Evolutionary conservation across 805 yeast species (phyloP).

Genomic region (Candida ovalis): DNA sequence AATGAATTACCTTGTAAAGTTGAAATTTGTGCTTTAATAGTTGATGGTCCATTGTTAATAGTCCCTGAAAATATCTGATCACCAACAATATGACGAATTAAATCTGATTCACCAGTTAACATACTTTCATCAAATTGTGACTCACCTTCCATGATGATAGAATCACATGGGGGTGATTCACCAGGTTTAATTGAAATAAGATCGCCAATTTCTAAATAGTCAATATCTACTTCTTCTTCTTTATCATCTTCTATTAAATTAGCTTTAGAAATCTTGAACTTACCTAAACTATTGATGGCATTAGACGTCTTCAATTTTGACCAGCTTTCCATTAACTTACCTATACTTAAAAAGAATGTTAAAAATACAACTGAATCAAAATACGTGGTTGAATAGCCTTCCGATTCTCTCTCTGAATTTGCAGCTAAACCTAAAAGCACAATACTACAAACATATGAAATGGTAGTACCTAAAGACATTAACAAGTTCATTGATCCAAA

Average conservation of each 20-base stretch:
- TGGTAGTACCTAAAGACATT: slow-evolving; percentile 69
- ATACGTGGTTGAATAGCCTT: slow-evolving; percentile 58
- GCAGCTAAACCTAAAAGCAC: slow-evolving; percentile 49
- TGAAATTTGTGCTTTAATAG: slow-evolving; percentile 51
- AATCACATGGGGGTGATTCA: slow-evolving; percentile 58
- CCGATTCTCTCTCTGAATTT: slow-evolving; percentile 17
- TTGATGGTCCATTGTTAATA: slow-evolving; percentile 53
- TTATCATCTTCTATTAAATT: slow-evolving; percentile 34
- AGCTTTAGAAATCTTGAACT: slow-evolving; percentile 48
- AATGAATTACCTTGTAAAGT: slow-evolving; percentile 62
- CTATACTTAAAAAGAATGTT: slow-evolving; percentile 67
- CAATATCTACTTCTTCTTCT: slow-evolving; percentile 32
- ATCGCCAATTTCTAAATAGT: slow-evolving; percentile 50
- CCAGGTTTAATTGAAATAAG: slow-evolving; percentile 46
- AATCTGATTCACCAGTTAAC: slow-evolving; percentile 57
- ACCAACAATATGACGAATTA: slow-evolving; percentile 54
- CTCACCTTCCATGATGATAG: slow-evolving; percentile 44
- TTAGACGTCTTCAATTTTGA: slow-evolving; percentile 67
- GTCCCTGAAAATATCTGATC: slow-evolving; percentile 75
- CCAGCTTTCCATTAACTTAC: slow-evolving; percentile 62
- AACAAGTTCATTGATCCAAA: slow-evolving; percentile 79
- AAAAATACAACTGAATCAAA: slow-evolving; percentile 79
- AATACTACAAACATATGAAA: slow-evolving; percentile 67
- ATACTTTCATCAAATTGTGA: slow-evolving; percentile 59
- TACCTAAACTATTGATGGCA: slow-evolving; percentile 52